phyloP scores from a whole-genome alignment of 1,139 yeast genomes.

The Pichia kudriavzevii region DNA sequence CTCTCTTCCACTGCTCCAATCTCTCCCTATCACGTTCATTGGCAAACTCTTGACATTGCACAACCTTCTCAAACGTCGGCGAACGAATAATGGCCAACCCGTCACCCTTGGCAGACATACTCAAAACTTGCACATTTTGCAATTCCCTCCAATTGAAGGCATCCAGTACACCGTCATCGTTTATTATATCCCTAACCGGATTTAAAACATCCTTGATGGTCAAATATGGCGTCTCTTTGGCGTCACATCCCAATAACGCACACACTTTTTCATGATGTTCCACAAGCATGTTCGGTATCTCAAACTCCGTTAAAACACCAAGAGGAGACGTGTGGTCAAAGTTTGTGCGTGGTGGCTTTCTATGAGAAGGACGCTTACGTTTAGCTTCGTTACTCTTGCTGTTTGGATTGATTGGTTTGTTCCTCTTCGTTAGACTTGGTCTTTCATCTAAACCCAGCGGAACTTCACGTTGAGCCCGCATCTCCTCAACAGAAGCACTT shows the following conservation, averaged over 20 bases:
- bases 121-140: constrained; percentile 47
- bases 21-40: constrained; percentile 11
- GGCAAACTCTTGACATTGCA: constrained; percentile 11
- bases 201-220: constrained; percentile 44
- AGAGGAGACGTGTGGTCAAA: constrained; percentile 73
- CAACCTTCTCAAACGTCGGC: constrained; percentile 30
- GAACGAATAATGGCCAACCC: constrained; percentile 58
- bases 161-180: constrained; percentile 44
- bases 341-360: constrained; percentile 38
- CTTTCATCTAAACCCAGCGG: neutral
- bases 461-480: constrained; percentile 1
- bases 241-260: constrained; percentile 9
- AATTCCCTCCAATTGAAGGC: constrained; percentile 52
- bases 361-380: constrained; percentile 28
- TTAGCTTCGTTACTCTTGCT: constrained; percentile 13
- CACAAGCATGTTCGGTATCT: constrained; percentile 54
- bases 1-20: neutral
- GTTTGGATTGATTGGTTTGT: constrained; percentile 7
- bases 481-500: neutral
- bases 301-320: constrained; percentile 65
- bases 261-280: constrained; percentile 24
- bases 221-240: constrained; percentile 23
- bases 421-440: constrained; percentile 1
- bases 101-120: constrained; percentile 72
- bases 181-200: constrained; percentile 59